Evolutionary conservation across 345 rosid genomes (phyloP).

Genomic region (Camelina sativa): DNA sequence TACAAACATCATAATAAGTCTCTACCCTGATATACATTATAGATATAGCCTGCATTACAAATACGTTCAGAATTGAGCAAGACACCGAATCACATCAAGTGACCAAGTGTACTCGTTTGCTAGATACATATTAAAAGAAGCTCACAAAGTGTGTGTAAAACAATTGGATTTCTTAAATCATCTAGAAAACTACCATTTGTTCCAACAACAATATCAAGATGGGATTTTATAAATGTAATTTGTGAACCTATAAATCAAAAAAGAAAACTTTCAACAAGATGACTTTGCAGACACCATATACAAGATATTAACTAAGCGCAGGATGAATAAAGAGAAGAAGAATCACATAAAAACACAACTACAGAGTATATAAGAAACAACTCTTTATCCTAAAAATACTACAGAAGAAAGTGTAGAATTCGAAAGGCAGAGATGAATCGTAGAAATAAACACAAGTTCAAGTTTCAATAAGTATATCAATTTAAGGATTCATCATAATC

Average conservation of each 20-base stretch:
- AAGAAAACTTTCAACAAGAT: background rate
- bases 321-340: background rate
- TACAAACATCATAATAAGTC: background rate
- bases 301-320: conserved; percentile 7
- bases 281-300: background rate
- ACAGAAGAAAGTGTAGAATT: background rate
- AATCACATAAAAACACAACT: background rate
- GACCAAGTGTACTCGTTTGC: background rate
- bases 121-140: background rate
- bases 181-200: too few species aligned
- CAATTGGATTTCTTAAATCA: background rate
- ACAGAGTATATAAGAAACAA: background rate
- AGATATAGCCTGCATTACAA: background rate
- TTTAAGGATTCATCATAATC: background rate
- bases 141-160: conserved; percentile 18
- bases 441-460: background rate
- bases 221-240: too few species aligned
- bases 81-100: background rate
- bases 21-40: background rate
- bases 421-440: background rate
- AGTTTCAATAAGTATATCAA: background rate
- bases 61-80: background rate
- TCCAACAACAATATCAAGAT: too few species aligned
- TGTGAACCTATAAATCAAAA: too few species aligned
- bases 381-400: background rate